Percentiles rank a stretch among this genome's conserved stretches.
phyloP scores from a whole-genome alignment of 2,329 filamentous ascomycete species.

The Aureobasidium sp. region DNA sequence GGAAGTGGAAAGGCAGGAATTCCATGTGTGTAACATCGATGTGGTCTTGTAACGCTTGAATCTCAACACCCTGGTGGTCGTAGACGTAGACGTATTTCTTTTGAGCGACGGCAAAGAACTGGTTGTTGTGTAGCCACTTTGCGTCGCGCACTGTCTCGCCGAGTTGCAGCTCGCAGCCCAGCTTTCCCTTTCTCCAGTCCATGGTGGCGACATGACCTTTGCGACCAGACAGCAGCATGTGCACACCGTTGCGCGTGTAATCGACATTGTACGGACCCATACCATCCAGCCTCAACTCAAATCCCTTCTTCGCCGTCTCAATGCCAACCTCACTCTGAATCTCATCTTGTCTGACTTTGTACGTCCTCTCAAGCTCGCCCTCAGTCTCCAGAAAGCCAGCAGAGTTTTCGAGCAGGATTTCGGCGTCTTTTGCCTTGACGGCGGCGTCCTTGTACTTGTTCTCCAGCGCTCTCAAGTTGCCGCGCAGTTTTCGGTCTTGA shows the following conservation, averaged over 20 bases:
- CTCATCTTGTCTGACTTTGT: conserved; percentile 84
- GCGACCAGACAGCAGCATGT: conserved; percentile 75
- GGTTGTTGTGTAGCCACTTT: conserved; percentile 89
- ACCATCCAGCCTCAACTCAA: conserved; percentile 75
- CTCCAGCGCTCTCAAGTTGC: conserved; percentile 72
- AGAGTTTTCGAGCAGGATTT: conserved; percentile 84
- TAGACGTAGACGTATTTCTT: conserved; percentile 98
- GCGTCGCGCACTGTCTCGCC: conserved; percentile 85
- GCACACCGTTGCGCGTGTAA: conserved; percentile 82
- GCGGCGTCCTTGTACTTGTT: conserved; percentile 73
- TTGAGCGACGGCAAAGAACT: conserved; percentile 90
- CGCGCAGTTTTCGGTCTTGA: conserved; percentile 82
- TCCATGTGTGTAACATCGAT: conserved; percentile 89
- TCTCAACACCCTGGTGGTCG: conserved; percentile 79
- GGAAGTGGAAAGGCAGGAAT: conserved; percentile 92
- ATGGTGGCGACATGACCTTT: conserved; percentile 95
- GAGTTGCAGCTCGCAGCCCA: conserved; percentile 86
- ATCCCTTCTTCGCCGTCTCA: conserved; percentile 85
- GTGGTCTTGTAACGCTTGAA: conserved; percentile 86
- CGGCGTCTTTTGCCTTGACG: conserved; percentile 84
- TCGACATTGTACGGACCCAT: conserved; percentile 84
- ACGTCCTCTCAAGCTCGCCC: conserved; percentile 80
- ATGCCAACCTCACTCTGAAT: conserved; percentile 67
- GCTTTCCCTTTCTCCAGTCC: conserved; percentile 88
- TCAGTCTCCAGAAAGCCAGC: conserved; percentile 84